These are phyloP conservation scores for Gracilaria gracilis DNA, from an alignment of 23 red algal genomes.

Conservation along the genomic window DNA sequence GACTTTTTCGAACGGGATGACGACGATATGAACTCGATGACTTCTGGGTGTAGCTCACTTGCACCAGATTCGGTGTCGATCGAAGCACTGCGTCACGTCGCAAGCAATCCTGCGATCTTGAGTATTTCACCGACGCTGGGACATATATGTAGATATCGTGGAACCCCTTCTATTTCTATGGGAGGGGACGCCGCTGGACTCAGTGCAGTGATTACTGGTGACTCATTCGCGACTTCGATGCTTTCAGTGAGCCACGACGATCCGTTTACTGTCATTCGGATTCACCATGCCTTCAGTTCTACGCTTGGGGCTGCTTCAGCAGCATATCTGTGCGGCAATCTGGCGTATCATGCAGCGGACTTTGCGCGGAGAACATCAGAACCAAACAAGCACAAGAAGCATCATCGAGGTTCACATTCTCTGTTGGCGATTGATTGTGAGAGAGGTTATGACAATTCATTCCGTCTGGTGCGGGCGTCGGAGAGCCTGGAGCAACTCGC, in stretches of 20 bases:
- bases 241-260: constrained; percentile 49
- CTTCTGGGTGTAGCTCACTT: constrained; percentile 53
- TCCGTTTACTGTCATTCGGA: constrained; percentile 48
- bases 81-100: constrained; percentile 62
- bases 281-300: constrained; percentile 62
- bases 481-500: constrained; percentile 77
- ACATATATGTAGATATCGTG: constrained; percentile 52
- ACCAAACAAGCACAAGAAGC: constrained; percentile 6
- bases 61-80: constrained; percentile 61
- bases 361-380: constrained; percentile 32
- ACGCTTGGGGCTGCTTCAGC: constrained; percentile 46
- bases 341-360: constrained; percentile 36
- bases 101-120: constrained; percentile 73
- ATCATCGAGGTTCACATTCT: constrained; percentile 1
- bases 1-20: constrained; percentile 22
- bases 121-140: constrained; percentile 37
- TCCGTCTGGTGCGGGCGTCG: constrained; percentile 57
- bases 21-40: constrained; percentile 41
- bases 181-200: constrained; percentile 22
- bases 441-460: constrained; percentile 45
- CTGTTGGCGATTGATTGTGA: constrained; percentile 8
- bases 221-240: constrained; percentile 33
- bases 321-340: constrained; percentile 59
- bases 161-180: constrained; percentile 55
- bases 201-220: constrained; percentile 34